phyloP scores from a whole-genome alignment of 78 protist genomes.

The Dictyostelium citrinum region DNA sequence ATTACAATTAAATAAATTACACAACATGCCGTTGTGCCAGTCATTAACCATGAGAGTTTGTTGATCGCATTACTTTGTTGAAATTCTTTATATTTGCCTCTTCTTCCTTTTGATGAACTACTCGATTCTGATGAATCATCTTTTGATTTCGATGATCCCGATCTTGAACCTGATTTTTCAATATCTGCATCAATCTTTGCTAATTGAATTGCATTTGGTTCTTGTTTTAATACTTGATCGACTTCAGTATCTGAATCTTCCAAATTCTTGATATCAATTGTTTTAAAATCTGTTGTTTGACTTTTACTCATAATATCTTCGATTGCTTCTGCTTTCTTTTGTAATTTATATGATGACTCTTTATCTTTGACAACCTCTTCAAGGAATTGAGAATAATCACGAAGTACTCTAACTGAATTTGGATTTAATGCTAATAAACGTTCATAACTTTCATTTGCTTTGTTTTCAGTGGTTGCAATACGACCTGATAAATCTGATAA shows the following conservation, averaged over 20 bases:
- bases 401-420: conserved; percentile 56
- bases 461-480: conserved; percentile 42
- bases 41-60: conserved; percentile 34
- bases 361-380: conserved; percentile 69
- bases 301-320: conserved; percentile 57
- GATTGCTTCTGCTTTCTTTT: conserved; percentile 59
- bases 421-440: conserved; percentile 53
- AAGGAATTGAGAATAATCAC: conserved; percentile 66
- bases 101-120: conserved; percentile 3
- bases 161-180: not conserved
- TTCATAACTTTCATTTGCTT: conserved; percentile 59
- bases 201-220: not conserved
- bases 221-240: too few relatives aligned
- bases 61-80: conserved; percentile 59
- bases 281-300: conserved; percentile 7
- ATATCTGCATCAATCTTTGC: not conserved
- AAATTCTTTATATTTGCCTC: not conserved
- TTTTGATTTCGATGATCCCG: not conserved
- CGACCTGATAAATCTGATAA: conserved; percentile 53
- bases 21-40: not conserved
- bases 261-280: too few relatives aligned
- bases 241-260: too few relatives aligned
- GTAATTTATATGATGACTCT: not conserved
- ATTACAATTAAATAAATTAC: not conserved
- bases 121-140: conserved; percentile 7